Base-by-base conservation (phyloP, 176 grass and related monocot species). In the Melocanna baccifera region DNA sequence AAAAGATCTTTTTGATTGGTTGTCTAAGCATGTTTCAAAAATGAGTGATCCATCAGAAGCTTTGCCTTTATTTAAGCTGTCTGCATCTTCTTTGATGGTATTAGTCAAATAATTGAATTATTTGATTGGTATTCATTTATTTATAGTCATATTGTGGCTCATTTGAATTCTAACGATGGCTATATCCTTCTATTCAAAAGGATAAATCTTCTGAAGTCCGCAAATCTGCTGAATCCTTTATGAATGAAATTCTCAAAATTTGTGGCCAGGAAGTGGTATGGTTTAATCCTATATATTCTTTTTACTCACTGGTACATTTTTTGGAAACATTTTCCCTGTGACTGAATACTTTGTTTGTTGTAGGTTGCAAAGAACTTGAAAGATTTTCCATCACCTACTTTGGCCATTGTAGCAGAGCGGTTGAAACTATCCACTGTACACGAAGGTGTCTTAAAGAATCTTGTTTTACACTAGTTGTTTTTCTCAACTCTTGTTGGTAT, bases 1-100 rank as follows among this genome's bases (percentile, higher is more conserved):
- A 77, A 99, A 96, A 92, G 97, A 99, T 89, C 93, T 99, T 61
- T 96, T 99, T 88, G 97, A 99, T 99, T 99, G 97, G 97, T 80
- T 99, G 61, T 92, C 97, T 79, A 99, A 90, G 74, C 86, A 96
- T 89, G 83, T 96, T 75, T 73, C 85, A 11, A 96, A 94, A 84
- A 71, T 89, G 85, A 91, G 88, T 64, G 93, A 99, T 70, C 89
- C 91, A 18, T 67, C 97, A 71, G 97, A 99, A 83, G 90, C 91
- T 86, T 89, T 96, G 78, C 89, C 87, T 41, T 91, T 99, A 62
- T 46, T 99, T 80, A 99, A 99, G 81, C 93, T 91, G 4, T 87
- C 91, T 86, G 93, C 91, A 83, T 88, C 86, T 89, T 92, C 97
- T 82, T 88, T 99, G 71, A 96, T 88, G 75, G 97, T 99, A 90